Percentiles rank a stretch among this genome's conserved stretches.
phyloP scores from a whole-genome alignment of 164 flowering plant species.

The Magnolia changhungtana region DNA sequence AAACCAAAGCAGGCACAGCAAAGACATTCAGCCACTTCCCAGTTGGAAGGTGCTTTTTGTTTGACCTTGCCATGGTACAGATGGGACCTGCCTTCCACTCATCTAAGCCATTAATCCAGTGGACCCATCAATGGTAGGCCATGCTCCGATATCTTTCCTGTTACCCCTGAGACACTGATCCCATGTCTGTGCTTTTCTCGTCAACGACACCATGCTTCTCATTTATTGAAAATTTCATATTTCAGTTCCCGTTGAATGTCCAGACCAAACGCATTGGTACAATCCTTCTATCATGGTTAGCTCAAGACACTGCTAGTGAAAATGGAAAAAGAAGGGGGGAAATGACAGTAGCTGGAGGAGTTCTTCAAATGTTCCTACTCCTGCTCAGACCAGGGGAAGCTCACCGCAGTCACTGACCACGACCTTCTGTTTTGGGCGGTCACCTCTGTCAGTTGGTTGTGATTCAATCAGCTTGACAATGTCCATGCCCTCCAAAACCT shows the following conservation, averaged over 20 bases:
- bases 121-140: too few relatives aligned
- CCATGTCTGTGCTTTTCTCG: too few relatives aligned
- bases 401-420: constrained; percentile 82
- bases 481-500: constrained; percentile 95
- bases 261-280: not conserved
- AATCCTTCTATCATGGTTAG: not conserved
- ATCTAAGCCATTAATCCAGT: too few relatives aligned
- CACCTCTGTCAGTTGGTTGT: constrained; percentile 88
- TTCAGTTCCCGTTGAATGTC: not conserved
- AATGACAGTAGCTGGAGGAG: not conserved
- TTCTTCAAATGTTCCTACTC: not conserved
- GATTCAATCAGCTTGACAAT: constrained; percentile 78
- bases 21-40: too few relatives aligned
- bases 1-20: too few relatives aligned
- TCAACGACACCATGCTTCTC: not conserved
- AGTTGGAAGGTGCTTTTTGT: too few relatives aligned
- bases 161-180: too few relatives aligned
- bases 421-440: constrained; percentile 80
- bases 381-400: constrained; percentile 54
- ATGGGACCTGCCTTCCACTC: too few relatives aligned
- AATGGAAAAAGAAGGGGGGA: not conserved
- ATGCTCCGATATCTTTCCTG: too few relatives aligned
- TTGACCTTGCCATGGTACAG: too few relatives aligned
- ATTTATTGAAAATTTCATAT: not conserved
- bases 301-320: not conserved